Evolutionary conservation across 148 eudicot genomes (phyloP).

Genomic region (Fagopyrum tataricum): DNA sequence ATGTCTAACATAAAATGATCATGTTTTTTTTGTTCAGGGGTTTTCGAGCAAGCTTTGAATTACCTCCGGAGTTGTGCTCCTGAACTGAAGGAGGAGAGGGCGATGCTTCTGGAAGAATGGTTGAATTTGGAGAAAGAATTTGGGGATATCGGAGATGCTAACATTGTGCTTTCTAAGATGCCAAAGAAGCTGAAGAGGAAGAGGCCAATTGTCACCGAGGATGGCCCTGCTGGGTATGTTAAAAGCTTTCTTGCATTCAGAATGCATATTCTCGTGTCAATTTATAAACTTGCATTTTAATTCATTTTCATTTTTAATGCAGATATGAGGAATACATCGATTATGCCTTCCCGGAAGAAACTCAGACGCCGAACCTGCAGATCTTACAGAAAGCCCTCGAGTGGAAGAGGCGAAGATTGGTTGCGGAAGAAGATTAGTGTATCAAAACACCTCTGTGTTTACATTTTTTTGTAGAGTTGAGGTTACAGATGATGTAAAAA

Average conservation of each 20-base stretch:
- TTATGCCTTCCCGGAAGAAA: slow-evolving; percentile 31
- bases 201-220: slow-evolving; percentile 62
- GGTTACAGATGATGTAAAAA: too few relatives aligned
- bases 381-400: slow-evolving; percentile 25
- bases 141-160: slow-evolving; percentile 66
- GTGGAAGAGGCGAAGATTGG: slow-evolving; percentile 28
- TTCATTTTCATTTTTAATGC: neutral
- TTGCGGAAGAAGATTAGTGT: slow-evolving; percentile 16
- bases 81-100: slow-evolving; percentile 85
- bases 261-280: too few relatives aligned
- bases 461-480: too few relatives aligned
- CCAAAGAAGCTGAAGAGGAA: slow-evolving; percentile 93
- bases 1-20: neutral
- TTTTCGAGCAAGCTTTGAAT: slow-evolving; percentile 73
- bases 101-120: slow-evolving; percentile 94
- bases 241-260: too few relatives aligned
- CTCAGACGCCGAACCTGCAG: slow-evolving; percentile 24
- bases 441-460: too few relatives aligned
- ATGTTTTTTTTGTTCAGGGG: slow-evolving; percentile 38
- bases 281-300: neutral
- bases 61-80: slow-evolving; percentile 71
- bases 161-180: slow-evolving; percentile 52
- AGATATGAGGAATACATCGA: slow-evolving; percentile 28
- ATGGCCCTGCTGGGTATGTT: slow-evolving; percentile 47
- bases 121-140: slow-evolving; percentile 51